Percentiles rank a stretch among this genome's conserved stretches.
phyloP scores from a whole-genome alignment of 2,329 filamentous ascomycete genomes.

The Capronia epimyces region DNA sequence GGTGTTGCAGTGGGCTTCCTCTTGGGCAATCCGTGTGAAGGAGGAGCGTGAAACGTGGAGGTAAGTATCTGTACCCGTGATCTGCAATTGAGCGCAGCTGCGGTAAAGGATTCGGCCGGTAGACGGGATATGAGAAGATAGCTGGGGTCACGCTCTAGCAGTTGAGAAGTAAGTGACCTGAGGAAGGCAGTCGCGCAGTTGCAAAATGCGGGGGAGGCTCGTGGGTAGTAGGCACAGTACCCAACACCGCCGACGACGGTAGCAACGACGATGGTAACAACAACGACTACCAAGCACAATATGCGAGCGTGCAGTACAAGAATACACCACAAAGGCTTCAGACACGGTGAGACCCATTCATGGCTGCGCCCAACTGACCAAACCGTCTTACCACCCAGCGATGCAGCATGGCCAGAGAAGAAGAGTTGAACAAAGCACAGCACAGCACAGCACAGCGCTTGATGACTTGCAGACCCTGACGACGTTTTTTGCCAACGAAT shows the following conservation, averaged over 20 bases:
- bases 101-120: background rate
- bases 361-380: background rate
- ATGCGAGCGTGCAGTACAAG: background rate
- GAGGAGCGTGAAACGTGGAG: background rate
- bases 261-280: background rate
- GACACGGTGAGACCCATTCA: background rate
- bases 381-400: background rate
- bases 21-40: slow-evolving; percentile 1
- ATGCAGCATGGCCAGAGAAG: slow-evolving; percentile 5
- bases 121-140: background rate
- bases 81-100: background rate
- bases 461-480: slow-evolving; percentile 25
- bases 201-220: slow-evolving; percentile 1
- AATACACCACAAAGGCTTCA: background rate
- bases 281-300: background rate
- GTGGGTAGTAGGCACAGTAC: background rate
- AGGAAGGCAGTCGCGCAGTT: background rate
- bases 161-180: background rate
- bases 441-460: slow-evolving; percentile 17
- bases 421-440: slow-evolving; percentile 9
- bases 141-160: background rate
- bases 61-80: background rate
- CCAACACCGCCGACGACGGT: background rate
- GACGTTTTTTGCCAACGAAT: slow-evolving; percentile 25
- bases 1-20: background rate